Conservation (phyloP, 1,284 basidiomycete species). For the Sporisorium sorghi region DNA sequence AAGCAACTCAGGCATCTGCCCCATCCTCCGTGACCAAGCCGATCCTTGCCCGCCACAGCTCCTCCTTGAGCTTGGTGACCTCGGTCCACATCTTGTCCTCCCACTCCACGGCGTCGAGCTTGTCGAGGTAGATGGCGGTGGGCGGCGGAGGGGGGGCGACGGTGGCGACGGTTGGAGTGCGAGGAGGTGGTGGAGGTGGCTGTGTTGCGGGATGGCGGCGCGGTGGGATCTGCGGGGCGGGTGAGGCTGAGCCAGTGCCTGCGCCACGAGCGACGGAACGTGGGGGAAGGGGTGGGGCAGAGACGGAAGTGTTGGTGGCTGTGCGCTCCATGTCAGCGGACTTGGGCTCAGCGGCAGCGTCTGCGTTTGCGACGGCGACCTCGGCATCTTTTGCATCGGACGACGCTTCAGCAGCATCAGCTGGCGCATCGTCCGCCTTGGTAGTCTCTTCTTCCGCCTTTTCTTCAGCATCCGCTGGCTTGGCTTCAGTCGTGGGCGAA, state of each 20-base stretch:
- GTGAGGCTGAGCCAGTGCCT: slow-evolving; percentile 15
- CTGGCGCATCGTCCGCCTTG: slow-evolving; percentile 1
- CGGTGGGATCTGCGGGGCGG: slow-evolving; percentile 29
- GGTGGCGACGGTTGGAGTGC: slow-evolving; percentile 5
- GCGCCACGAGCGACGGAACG: slow-evolving; percentile 30
- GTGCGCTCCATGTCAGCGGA: slow-evolving; percentile 3
- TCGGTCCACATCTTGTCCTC: slow-evolving; percentile 64
- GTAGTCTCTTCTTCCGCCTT: slow-evolving; percentile 7
- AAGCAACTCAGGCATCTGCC: background rate
- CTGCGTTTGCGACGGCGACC: background rate
- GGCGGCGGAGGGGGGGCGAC: slow-evolving; percentile 4
- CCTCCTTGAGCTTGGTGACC: slow-evolving; percentile 59
- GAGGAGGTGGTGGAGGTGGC: slow-evolving; percentile 5
- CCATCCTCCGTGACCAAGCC: slow-evolving; percentile 33
- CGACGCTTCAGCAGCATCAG: background rate
- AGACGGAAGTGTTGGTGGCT: slow-evolving; percentile 2
- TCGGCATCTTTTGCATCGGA: background rate
- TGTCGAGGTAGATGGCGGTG: slow-evolving; percentile 31
- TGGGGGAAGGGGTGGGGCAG: slow-evolving; percentile 31
- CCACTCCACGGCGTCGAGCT: slow-evolving; percentile 51
- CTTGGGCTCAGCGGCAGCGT: background rate
- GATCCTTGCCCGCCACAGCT: slow-evolving; percentile 56
- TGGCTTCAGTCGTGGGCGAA: slow-evolving; percentile 23
- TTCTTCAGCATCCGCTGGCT: slow-evolving; percentile 5
- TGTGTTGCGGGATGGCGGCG: slow-evolving; percentile 17